A percentile compares a stretch with the other conserved stretches of the same genome.
phyloP scores from a whole-genome alignment of 2,329 filamentous ascomycete genomes.

The Neurospora sp. region DNA sequence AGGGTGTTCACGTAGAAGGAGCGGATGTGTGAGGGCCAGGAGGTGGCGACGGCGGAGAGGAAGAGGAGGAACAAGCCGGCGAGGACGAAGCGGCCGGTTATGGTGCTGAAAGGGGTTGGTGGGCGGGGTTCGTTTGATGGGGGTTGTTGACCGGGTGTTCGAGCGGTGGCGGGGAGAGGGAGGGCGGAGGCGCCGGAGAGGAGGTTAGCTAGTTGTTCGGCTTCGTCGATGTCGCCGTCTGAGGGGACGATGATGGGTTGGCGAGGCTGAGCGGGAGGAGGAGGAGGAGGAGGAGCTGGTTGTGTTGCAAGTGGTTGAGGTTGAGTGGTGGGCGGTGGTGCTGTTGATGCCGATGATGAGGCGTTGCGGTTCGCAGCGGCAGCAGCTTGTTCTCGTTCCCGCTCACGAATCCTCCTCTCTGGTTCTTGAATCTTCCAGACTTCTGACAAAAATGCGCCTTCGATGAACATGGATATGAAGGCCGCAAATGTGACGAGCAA shows the following conservation, averaged over 20 bases:
- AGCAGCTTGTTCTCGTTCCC: conserved; percentile 22
- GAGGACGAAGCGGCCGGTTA: conserved; percentile 48
- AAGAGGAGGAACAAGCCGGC: conserved; percentile 45
- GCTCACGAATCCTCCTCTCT: conserved; percentile 36
- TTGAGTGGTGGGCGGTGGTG: conserved; percentile 15
- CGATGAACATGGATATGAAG: conserved; percentile 47
- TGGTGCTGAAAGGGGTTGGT: conserved; percentile 38
- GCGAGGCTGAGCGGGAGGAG: conserved; percentile 17
- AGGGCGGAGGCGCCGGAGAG: conserved; percentile 25
- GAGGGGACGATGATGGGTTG: conserved; percentile 50
- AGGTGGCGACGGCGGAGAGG: conserved; percentile 37
- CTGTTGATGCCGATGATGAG: conserved; percentile 8
- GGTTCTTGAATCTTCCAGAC: conserved; percentile 53
- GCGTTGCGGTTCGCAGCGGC: conserved; percentile 9
- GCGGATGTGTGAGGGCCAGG: conserved; percentile 48
- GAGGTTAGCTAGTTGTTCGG: conserved; percentile 22
- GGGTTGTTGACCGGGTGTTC: conserved; percentile 17
- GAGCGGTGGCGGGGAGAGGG: conserved; percentile 21
- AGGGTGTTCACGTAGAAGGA: conserved; percentile 52
- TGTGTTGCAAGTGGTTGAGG: conserved; percentile 25
- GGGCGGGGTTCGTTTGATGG: conserved; percentile 21
- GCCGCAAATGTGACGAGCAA: conserved; percentile 42
- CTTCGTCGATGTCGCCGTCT: conserved; percentile 52
- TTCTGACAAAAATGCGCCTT: conserved; percentile 47
- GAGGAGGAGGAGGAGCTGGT: conserved; percentile 27